Percentiles rank a stretch among this genome's conserved stretches.
Evolutionary conservation across 1,284 basidiomycete species (phyloP).

Genomic region (Ceratobasidium sp.): DNA sequence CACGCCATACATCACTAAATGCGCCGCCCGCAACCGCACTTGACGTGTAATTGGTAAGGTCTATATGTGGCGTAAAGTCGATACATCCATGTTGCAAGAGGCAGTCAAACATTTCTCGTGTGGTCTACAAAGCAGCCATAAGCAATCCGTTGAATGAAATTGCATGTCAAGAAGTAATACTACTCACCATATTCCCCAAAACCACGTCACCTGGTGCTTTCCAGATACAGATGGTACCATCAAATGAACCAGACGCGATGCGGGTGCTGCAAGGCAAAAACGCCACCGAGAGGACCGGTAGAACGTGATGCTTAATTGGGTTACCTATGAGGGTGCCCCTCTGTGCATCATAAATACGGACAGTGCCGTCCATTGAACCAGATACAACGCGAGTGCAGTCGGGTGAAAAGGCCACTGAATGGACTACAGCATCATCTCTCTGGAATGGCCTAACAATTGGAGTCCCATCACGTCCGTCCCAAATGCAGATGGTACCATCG

Average conservation of each 20-base stretch:
- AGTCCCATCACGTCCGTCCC: background rate
- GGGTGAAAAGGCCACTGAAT: constrained; percentile 22
- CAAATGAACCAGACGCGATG: constrained; percentile 17
- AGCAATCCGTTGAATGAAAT: no score
- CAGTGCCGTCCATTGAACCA: background rate
- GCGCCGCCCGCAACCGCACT: background rate
- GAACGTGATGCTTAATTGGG: constrained; percentile 12
- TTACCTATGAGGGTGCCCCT: constrained; percentile 24
- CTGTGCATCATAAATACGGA: constrained; percentile 21
- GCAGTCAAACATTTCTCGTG: constrained; percentile 18
- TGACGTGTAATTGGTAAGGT: background rate
- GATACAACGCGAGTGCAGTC: constrained; percentile 14
- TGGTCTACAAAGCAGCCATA: background rate
- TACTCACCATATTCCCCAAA: no score
- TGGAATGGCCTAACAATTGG: background rate
- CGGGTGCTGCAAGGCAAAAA: constrained; percentile 55
- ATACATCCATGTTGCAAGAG: background rate
- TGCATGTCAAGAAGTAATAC: no score
- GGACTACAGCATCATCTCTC: background rate
- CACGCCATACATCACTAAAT: constrained; percentile 16
- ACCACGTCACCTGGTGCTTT: constrained; percentile 26
- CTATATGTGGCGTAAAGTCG: background rate
- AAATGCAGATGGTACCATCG: no score
- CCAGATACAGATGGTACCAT: constrained; percentile 25
- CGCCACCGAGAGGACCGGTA: constrained; percentile 54